These are phyloP conservation scores for Dactylellina leptospora DNA, from an alignment of 2,329 filamentous ascomycete species.

Conservation along the genomic window DNA sequence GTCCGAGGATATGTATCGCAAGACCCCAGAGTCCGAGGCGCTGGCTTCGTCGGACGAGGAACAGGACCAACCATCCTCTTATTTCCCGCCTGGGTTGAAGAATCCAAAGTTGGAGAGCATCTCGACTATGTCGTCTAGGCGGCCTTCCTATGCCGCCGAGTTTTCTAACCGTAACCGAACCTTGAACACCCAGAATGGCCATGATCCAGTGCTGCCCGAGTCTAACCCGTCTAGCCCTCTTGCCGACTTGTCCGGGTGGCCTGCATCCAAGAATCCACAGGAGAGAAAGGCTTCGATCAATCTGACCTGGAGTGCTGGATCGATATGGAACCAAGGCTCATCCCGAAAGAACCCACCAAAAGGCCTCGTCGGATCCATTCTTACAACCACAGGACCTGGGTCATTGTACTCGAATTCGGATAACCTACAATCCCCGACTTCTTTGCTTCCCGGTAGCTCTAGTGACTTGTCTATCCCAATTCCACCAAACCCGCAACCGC, in stretches of 20 bases:
- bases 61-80: conserved; percentile 71
- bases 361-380: conserved; percentile 58
- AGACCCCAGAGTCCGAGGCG: conserved; percentile 92
- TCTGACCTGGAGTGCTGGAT: conserved; percentile 67
- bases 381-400: conserved; percentile 73
- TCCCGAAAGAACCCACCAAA: conserved; percentile 78
- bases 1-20: conserved; percentile 64
- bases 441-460: conserved; percentile 61
- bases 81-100: conserved; percentile 63
- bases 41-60: conserved; percentile 96
- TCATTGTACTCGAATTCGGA: conserved; percentile 64
- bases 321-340: conserved; percentile 80
- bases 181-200: conserved; percentile 73
- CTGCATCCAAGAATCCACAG: conserved; percentile 66
- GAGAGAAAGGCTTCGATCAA: conserved; percentile 63
- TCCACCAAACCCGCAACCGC: conserved; percentile 86
- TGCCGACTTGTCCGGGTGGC: conserved; percentile 67
- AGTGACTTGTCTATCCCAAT: conserved; percentile 83
- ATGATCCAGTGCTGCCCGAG: conserved; percentile 78
- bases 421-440: conserved; percentile 66
- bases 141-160: conserved; percentile 88
- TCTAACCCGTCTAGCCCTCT: conserved; percentile 84
- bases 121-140: conserved; percentile 66
- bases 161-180: conserved; percentile 73
- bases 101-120: conserved; percentile 65